Conservation (phyloP, 495 filamentous ascomycete genomes). For the Penicillium lagena region DNA sequence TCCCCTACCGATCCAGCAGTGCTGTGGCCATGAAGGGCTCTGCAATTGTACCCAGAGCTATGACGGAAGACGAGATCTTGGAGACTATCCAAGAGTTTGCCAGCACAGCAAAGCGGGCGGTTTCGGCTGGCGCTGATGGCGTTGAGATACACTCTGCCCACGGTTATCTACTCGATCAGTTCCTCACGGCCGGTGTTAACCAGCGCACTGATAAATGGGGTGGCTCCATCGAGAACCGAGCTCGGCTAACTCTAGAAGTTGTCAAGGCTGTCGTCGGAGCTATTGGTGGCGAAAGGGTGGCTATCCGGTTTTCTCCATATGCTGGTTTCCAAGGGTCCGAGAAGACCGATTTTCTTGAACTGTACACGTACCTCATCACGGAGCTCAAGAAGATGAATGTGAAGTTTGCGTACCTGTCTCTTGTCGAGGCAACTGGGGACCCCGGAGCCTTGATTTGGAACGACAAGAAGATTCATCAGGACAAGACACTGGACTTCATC, state of each 20-base stretch:
- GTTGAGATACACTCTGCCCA: conserved; percentile 74
- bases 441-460: no score
- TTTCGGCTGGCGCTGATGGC: conserved; percentile 68
- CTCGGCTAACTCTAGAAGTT: conserved; percentile 45
- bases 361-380: conserved; percentile 4
- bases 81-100: conserved; percentile 50
- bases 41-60: conserved; percentile 28
- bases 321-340: conserved; percentile 7
- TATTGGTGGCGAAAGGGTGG: conserved; percentile 16
- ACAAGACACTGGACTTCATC: no score
- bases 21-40: no score
- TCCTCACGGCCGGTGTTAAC: conserved; percentile 57
- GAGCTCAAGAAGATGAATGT: no score
- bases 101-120: conserved; percentile 52
- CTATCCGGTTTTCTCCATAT: conserved; percentile 33
- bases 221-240: conserved; percentile 61
- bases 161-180: conserved; percentile 72
- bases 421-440: no score
- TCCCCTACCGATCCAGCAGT: no score
- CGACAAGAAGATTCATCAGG: no score
- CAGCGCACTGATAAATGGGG: conserved; percentile 59
- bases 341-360: conserved; percentile 2
- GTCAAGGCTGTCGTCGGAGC: conserved; percentile 11
- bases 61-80: conserved; percentile 54
- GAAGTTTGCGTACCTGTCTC: no score